phyloP scores from a whole-genome alignment of 163 green algal genomes.

The Scenedesmus sp. region DNA sequence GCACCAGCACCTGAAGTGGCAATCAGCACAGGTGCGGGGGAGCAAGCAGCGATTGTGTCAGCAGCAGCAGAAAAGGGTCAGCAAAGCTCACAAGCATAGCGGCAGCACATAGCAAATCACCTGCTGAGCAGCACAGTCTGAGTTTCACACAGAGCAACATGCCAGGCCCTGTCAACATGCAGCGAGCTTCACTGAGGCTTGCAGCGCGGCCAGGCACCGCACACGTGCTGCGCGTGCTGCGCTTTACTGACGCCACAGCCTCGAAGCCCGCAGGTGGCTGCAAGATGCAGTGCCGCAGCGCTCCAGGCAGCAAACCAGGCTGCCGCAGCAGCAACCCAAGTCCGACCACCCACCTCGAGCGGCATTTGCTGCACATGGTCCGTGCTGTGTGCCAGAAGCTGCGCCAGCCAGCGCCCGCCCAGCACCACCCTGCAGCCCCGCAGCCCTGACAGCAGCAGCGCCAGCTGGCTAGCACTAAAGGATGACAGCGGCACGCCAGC shows the following conservation, averaged over 20 bases:
- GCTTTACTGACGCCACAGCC: no score
- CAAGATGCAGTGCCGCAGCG: background rate
- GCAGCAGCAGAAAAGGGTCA: background rate
- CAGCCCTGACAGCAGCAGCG: constrained; percentile 11
- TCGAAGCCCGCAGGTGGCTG: no score
- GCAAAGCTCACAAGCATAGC: background rate
- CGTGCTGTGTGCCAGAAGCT: constrained; percentile 15
- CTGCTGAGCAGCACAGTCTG: no score
- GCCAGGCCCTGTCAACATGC: no score
- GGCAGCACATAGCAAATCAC: background rate
- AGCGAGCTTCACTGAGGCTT: no score
- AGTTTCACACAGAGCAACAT: no score
- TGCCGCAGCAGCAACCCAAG: background rate
- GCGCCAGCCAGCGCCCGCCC: constrained; percentile 3
- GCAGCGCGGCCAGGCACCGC: background rate
- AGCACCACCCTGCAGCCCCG: background rate
- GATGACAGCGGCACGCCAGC: background rate
- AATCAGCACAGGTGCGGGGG: background rate
- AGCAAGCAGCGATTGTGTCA: background rate
- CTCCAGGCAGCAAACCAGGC: background rate
- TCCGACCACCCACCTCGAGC: background rate
- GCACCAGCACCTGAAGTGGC: background rate
- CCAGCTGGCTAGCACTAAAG: background rate
- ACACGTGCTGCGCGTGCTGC: background rate
- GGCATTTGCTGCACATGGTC: background rate